phyloP scores from a whole-genome alignment of 2,329 filamentous ascomycete genomes.

The Diaporthe australafricana region DNA sequence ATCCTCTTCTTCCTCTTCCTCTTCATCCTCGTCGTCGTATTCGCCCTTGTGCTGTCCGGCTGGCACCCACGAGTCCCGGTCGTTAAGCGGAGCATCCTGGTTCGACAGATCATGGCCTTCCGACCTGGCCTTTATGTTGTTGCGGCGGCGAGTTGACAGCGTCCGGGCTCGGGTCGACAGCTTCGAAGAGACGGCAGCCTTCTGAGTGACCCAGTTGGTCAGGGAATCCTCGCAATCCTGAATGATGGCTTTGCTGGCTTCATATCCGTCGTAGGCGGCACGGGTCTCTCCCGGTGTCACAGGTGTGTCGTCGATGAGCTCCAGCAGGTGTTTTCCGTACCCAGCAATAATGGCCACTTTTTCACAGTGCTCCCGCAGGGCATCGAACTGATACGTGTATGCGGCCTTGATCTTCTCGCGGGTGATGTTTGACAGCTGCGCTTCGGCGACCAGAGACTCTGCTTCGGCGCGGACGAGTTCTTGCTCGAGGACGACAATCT shows the following conservation, averaged over 20 bases:
- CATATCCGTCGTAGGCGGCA: constrained; percentile 95
- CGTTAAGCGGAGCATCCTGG: constrained; percentile 84
- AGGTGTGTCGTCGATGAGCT: constrained; percentile 95
- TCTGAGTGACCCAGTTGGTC: constrained; percentile 95
- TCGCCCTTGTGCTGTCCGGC: constrained; percentile 72
- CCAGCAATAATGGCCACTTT: constrained; percentile 98
- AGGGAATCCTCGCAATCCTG: constrained; percentile 98
- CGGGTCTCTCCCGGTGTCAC: constrained; percentile 98
- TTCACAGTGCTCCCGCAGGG: constrained; percentile 95
- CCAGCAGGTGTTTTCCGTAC: constrained; percentile 97
- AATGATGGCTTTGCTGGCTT: constrained; percentile 98
- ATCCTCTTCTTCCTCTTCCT: constrained; percentile 70
- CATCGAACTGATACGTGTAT: constrained; percentile 98
- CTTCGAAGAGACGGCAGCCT: constrained; percentile 88
- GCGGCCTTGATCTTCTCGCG: constrained; percentile 99
- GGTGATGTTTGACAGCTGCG: constrained; percentile 98
- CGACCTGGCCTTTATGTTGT: constrained; percentile 74
- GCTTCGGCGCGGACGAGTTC: constrained; percentile 98
- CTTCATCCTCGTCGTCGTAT: constrained; percentile 71
- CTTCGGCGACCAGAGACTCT: constrained; percentile 98
- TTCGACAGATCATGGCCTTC: constrained; percentile 85
- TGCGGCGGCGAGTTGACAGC: constrained; percentile 84
- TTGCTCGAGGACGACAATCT: constrained; percentile 97
- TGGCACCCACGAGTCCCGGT: constrained; percentile 86
- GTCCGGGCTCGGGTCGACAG: constrained; percentile 89